Evolutionary conservation across 2,329 filamentous ascomycete genomes (phyloP), one percentile per base, ranked within the genome.

Genomic region (Curvularia hawaiiensis): DNA sequence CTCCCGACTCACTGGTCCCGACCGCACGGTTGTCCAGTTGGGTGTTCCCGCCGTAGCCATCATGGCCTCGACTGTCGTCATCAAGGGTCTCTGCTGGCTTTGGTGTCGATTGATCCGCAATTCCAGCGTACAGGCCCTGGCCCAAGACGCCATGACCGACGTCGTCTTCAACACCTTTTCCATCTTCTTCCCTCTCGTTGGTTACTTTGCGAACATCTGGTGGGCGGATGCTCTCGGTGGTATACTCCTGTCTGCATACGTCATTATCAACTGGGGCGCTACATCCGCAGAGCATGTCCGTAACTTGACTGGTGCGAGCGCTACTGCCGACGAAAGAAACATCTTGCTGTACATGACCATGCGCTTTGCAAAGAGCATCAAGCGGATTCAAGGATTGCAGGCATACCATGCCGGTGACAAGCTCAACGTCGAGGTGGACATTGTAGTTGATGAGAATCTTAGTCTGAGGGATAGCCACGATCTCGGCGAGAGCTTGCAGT

Each of bases 111-210:
- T 95, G 33, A 90, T 96, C 63, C 91, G 87, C 65, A 96, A 96
- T 74, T 92, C 90, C 2, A 91, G 88, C 60, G 92, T 96, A 4
- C 91, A 93, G 72, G 91, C 92, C 1, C 79, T 96, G 64, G 86
- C 86, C 0, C 85, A 88, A 65, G 86, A 88, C 62, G 86, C 86
- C 12, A 81, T 85, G 76, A 83, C 90, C 0, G 90, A 96, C 69
- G 90, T 97, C 28, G 87, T 96, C 31, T 97, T 97, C 84, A 97
- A 97, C 77, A 86, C 86, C 1, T 94, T 95, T 69, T 92, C 90
- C 62, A 95, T 96, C 69, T 83, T 95, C 24, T 96, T 96, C 71
- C 92, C 92, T 1, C 85, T 96, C 9, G 82, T 91, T 53, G 91
- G 91, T 24, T 93, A 85, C 78, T 93, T 90, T 67, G 83, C 84